Evolutionary conservation across 768 basidiomycete genomes (phyloP).

Genomic region (Suillus spraguei): DNA sequence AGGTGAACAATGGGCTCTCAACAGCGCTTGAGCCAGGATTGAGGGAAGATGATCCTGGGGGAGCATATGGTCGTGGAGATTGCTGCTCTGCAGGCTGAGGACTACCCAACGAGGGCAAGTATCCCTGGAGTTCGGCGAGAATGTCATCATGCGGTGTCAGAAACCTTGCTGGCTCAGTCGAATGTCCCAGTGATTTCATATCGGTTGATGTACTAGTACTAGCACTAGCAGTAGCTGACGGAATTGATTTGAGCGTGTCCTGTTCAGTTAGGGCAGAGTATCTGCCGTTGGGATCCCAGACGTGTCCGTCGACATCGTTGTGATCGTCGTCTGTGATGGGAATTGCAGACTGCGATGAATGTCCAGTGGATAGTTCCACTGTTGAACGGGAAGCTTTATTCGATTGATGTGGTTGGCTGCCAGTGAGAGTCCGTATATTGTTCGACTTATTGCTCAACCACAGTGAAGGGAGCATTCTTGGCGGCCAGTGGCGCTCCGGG

Average conservation of each 20-base stretch:
- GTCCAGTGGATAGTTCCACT: slow-evolving; percentile 20
- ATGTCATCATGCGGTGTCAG: slow-evolving; percentile 66
- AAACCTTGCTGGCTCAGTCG: slow-evolving; percentile 12
- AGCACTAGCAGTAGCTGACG: slow-evolving; percentile 1
- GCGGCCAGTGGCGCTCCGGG: not conserved
- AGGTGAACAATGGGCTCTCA: not conserved
- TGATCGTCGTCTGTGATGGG: slow-evolving; percentile 20
- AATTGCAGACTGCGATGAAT: slow-evolving; percentile 21
- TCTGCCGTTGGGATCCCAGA: slow-evolving; percentile 28
- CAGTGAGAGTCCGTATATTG: slow-evolving; percentile 8
- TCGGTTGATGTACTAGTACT: slow-evolving; percentile 13
- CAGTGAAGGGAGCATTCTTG: slow-evolving; percentile 26
- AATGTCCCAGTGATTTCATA: slow-evolving; percentile 13
- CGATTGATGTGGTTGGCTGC: slow-evolving; percentile 15
- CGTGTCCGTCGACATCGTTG: slow-evolving; percentile 23
- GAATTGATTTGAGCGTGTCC: slow-evolving; percentile 15
- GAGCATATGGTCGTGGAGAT: slow-evolving; percentile 10
- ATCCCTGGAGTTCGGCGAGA: slow-evolving; percentile 53
- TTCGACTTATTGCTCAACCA: slow-evolving; percentile 35
- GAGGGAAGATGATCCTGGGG: not conserved
- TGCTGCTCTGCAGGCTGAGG: slow-evolving; percentile 14
- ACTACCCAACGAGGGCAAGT: slow-evolving; percentile 22
- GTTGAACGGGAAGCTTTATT: slow-evolving; percentile 12
- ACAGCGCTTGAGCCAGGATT: slow-evolving; percentile 16
- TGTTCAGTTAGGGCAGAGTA: slow-evolving; percentile 23